Percentiles rank a stretch among this genome's conserved stretches.
Evolutionary conservation across 78 protist genomes (phyloP).

Genomic region (Polysphondylium violaceum): DNA sequence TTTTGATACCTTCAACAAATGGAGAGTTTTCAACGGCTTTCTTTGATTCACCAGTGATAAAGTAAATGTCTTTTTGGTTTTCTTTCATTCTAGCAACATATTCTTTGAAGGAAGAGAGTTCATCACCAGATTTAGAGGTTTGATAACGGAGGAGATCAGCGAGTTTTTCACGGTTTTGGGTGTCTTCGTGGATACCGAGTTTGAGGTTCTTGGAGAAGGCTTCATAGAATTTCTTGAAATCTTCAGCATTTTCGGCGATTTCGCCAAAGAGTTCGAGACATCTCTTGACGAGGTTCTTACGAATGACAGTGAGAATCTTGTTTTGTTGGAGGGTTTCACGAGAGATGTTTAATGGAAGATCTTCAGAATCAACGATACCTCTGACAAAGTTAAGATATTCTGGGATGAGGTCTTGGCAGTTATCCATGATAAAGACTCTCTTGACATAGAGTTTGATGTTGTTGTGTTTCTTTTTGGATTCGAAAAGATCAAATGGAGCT

Average conservation of each 20-base stretch:
- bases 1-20: conserved; percentile 94
- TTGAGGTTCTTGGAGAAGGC: conserved; percentile 98
- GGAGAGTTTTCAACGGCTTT: conserved; percentile 94
- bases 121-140: conserved; percentile 97
- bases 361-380: conserved; percentile 99
- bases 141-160: conserved; percentile 98
- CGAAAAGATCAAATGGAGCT: conserved; percentile 99
- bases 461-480: conserved; percentile 97
- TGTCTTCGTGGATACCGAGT: conserved; percentile 99
- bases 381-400: conserved; percentile 98
- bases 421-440: conserved; percentile 99
- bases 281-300: conserved; percentile 99
- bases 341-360: conserved; percentile 99
- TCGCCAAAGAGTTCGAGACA: conserved; percentile 98
- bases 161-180: conserved; percentile 96
- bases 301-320: conserved; percentile 99
- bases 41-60: conserved; percentile 99
- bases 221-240: conserved; percentile 99
- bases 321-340: conserved; percentile 99
- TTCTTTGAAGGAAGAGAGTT: conserved; percentile 97
- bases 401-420: conserved; percentile 99
- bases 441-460: conserved; percentile 99
- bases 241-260: conserved; percentile 98
- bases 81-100: conserved; percentile 99
- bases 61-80: conserved; percentile 99